Evolutionary conservation across 1,284 basidiomycete genomes (phyloP).

Genomic region (Papiliotrema terrestris): DNA sequence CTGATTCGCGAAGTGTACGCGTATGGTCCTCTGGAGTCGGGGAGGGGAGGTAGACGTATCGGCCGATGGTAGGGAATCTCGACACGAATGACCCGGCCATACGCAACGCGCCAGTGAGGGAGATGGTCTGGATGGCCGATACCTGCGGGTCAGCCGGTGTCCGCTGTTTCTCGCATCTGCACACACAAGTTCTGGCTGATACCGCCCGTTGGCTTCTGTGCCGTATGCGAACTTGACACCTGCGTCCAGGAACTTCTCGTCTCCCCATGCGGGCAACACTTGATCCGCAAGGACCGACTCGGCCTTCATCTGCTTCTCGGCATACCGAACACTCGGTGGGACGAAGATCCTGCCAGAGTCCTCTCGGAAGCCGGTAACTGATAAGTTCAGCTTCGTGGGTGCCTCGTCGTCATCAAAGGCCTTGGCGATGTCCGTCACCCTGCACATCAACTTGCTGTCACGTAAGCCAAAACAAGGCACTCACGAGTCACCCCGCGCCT

Average conservation of each 20-base stretch:
- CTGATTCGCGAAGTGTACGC: constrained; percentile 34
- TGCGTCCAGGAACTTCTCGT: constrained; percentile 38
- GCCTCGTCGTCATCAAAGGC: constrained; percentile 79
- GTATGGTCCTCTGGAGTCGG: constrained; percentile 43
- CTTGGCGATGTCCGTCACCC: constrained; percentile 43
- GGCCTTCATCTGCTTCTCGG: constrained; percentile 45
- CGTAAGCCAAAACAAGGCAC: constrained; percentile 3
- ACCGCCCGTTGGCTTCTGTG: constrained; percentile 60
- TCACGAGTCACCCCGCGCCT: constrained; percentile 28
- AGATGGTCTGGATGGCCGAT: constrained; percentile 75
- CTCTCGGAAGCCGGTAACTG: constrained; percentile 85
- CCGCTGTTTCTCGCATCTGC: too few species aligned
- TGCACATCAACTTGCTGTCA: neutral
- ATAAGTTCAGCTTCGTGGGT: constrained; percentile 84
- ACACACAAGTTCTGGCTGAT: constrained; percentile 57
- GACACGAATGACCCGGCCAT: constrained; percentile 84
- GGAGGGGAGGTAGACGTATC: constrained; percentile 33
- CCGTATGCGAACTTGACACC: constrained; percentile 43
- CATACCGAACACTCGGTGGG: constrained; percentile 87
- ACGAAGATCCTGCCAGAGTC: constrained; percentile 82
- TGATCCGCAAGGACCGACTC: constrained; percentile 29
- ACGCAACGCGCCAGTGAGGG: constrained; percentile 93
- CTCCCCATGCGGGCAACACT: constrained; percentile 39
- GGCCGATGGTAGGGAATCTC: constrained; percentile 54
- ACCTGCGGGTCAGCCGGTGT: constrained; percentile 21